Base-by-base conservation (phyloP, 2,329 filamentous ascomycete genomes). In the Purpureocillium lavendulum region DNA sequence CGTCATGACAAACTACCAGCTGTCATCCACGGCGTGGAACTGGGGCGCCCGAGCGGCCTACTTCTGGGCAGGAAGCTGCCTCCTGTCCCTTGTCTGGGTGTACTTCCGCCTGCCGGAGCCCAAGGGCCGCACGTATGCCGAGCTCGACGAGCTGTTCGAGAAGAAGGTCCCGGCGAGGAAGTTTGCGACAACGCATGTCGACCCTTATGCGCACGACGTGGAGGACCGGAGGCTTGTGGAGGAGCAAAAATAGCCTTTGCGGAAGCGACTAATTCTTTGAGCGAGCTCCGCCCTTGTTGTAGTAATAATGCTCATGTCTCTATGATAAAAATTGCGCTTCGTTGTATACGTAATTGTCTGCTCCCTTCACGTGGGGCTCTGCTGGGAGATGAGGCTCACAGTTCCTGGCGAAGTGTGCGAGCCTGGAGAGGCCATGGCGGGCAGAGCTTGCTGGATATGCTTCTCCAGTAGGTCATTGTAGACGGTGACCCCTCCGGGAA, bases 91-190 rank as follows among this genome's bases (percentile, higher is more conserved):
- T 1, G 42, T 66, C 1, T 78, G 75, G 64, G 68, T 71, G 0
- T 73, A 59, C 46, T 61, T 61, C 48, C 66, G 68, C 36, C 55
- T 75, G 3, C 72, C 73, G 3, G 75, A 79, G 49, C 73, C 75
- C 0, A 71, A 67, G 39, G 71, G 62, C 7, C 56, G 66, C 6
- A 65, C 64, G 1, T 69, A 67, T 43, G 66, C 64, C 3, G 65
- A 70, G 46, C 39, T 61, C 35, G 57, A 62, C 31, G 29, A 55
- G 33, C 47, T 61, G 7, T 61, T 61, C 39, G 56, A 60, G 41
- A 43, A 48, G 32, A 40, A 42, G 12, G 48, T 62, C 4, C 29
- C 56, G n/a, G 56, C 58, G 11, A 52, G 57, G 39, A 52, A 54
- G 17, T 62, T 60, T 40, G 50, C 58, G 10, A 46, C 50, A 41